phyloP scores from a whole-genome alignment of 2,329 filamentous ascomycete species.

The Sarocladium strictum region DNA sequence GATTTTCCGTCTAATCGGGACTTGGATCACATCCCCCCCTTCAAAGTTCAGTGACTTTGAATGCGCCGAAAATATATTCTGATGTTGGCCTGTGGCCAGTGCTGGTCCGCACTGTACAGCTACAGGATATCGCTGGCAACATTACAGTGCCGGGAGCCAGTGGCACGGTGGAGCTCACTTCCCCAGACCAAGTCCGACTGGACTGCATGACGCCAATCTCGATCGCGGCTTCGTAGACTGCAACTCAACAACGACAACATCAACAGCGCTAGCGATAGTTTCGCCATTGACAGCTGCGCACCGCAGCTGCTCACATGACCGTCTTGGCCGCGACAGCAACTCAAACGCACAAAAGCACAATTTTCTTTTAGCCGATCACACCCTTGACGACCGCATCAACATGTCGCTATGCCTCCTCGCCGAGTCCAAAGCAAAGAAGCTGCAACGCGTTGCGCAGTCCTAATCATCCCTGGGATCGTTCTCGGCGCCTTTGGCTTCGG shows the following conservation, averaged over 20 bases:
- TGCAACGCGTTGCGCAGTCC: constrained; percentile 29
- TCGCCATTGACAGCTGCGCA: neutral
- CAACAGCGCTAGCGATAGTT: neutral
- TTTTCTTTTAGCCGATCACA: neutral
- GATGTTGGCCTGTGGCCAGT: too few species aligned
- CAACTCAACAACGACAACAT: neutral
- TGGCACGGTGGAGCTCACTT: too few species aligned
- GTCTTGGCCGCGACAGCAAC: neutral
- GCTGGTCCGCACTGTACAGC: too few species aligned
- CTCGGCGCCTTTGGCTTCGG: constrained; percentile 60
- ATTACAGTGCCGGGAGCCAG: too few species aligned
- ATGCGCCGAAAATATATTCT: too few species aligned
- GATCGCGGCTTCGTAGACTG: neutral
- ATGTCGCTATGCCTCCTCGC: constrained; percentile 26
- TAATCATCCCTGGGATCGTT: constrained; percentile 65
- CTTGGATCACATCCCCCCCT: too few species aligned
- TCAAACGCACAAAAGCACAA: neutral
- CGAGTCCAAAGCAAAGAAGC: constrained; percentile 19
- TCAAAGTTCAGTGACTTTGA: too few species aligned
- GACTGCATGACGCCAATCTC: neutral
- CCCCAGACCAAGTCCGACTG: neutral
- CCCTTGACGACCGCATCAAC: constrained; percentile 13
- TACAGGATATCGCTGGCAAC: too few species aligned
- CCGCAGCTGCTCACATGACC: neutral
- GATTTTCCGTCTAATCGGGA: too few species aligned